A percentile compares a stretch with the other conserved stretches of the same genome.
phyloP scores from a whole-genome alignment of 1,284 basidiomycete species.

The Trichosporon sp. region DNA sequence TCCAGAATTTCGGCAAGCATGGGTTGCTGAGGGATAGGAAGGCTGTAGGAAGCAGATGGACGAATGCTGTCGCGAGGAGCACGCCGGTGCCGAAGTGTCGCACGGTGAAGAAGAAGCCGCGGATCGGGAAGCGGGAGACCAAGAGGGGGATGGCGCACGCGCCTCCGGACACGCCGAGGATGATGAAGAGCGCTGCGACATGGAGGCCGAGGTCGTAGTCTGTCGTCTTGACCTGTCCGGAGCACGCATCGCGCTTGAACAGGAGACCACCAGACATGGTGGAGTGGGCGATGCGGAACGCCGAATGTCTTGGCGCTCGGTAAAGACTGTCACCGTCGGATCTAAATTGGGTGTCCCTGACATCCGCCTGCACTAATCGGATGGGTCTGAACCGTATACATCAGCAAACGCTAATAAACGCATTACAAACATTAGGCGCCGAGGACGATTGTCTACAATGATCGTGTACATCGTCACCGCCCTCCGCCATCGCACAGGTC shows the following conservation, averaged over 20 bases:
- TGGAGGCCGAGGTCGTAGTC: not conserved
- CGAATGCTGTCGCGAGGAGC: slow-evolving; percentile 5
- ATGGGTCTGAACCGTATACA: not conserved
- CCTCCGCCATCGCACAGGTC: not conserved
- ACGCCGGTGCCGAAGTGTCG: slow-evolving; percentile 6
- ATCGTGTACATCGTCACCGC: not conserved
- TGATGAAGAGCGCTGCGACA: slow-evolving; percentile 7
- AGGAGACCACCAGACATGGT: not conserved
- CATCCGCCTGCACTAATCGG: too few relatives aligned
- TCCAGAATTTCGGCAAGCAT: slow-evolving; percentile 7
- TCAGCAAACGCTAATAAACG: not conserved
- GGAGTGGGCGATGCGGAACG: not conserved
- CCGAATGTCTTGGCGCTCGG: not conserved
- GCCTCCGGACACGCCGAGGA: slow-evolving; percentile 4
- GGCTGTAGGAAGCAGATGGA: slow-evolving; percentile 1
- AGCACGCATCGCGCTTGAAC: slow-evolving; percentile 3
- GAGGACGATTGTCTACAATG: too few relatives aligned
- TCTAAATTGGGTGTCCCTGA: not conserved
- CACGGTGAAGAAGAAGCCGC: slow-evolving; percentile 3
- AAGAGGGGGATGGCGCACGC: slow-evolving; percentile 1
- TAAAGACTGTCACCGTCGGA: not conserved
- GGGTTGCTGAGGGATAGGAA: slow-evolving; percentile 7
- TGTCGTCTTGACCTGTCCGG: not conserved
- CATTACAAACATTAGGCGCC: not conserved
- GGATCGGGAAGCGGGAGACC: slow-evolving; percentile 1